phyloP scores from a whole-genome alignment of 169 alveolate species.

The Babesia divergens region DNA sequence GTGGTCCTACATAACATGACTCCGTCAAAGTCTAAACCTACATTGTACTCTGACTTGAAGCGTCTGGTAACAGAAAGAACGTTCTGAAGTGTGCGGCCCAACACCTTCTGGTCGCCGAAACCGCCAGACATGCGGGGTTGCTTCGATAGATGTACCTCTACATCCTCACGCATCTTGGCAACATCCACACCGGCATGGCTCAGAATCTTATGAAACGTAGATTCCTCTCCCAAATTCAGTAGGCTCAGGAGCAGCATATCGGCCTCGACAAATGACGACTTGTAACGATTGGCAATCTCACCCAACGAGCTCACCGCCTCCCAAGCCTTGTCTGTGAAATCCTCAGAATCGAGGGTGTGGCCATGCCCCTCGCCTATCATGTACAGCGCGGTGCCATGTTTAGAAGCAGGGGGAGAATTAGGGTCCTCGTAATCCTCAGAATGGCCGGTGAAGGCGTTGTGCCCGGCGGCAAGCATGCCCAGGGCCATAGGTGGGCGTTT shows the following conservation, averaged over 20 bases:
- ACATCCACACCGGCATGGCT: constrained; percentile 71
- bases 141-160: constrained; percentile 73
- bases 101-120: constrained; percentile 83
- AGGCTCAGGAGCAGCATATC: constrained; percentile 78
- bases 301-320: constrained; percentile 80
- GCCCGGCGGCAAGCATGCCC: constrained; percentile 13
- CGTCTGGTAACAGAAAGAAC: constrained; percentile 76
- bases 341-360: constrained; percentile 78
- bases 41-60: constrained; percentile 74
- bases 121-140: constrained; percentile 83
- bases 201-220: constrained; percentile 70
- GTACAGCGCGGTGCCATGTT: constrained; percentile 25
- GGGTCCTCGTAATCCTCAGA: neutral
- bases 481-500: constrained; percentile 20
- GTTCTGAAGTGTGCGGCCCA: constrained; percentile 80
- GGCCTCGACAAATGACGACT: constrained; percentile 84
- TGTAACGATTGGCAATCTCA: constrained; percentile 73
- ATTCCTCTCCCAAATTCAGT: constrained; percentile 75
- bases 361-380: constrained; percentile 71
- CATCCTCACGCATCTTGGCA: constrained; percentile 71
- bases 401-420: neutral
- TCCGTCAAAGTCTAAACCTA: neutral
- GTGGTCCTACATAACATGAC: constrained; percentile 65
- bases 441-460: neutral
- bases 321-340: constrained; percentile 87